Evolutionary conservation across 1,139 yeast genomes (phyloP).

Genomic region (Magnusiomyces sp.): DNA sequence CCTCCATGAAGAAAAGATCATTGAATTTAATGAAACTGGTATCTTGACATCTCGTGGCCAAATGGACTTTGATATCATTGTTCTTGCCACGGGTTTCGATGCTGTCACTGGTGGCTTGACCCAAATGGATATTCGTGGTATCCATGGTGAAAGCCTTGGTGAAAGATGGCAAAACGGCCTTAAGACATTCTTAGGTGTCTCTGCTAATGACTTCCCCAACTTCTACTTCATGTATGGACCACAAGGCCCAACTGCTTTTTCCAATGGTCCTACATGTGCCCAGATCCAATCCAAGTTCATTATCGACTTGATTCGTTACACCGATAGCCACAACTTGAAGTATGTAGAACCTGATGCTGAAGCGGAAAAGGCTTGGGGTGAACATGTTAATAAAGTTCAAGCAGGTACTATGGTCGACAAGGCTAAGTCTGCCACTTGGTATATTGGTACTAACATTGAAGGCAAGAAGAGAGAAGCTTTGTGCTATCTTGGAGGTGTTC

Average conservation of each 20-base stretch:
- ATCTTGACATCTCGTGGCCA: constrained; percentile 17
- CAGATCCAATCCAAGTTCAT: too few species aligned
- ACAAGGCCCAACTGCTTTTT: too few species aligned
- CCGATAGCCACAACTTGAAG: neutral
- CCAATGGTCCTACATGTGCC: too few species aligned
- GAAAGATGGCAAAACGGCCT: too few species aligned
- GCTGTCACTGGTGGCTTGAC: constrained; percentile 27
- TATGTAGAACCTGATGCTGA: neutral
- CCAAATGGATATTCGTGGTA: constrained; percentile 21
- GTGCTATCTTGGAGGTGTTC: constrained; percentile 22
- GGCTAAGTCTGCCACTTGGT: constrained; percentile 22
- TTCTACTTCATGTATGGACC: too few species aligned
- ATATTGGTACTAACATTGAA: constrained; percentile 27
- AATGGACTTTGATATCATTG: constrained; percentile 23
- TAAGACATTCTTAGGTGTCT: too few species aligned
- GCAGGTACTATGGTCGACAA: constrained; percentile 3
- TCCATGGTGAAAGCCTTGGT: constrained; percentile 18
- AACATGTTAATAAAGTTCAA: constrained; percentile 5
- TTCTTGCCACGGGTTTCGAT: constrained; percentile 30
- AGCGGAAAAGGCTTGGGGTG: constrained; percentile 7
- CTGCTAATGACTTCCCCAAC: too few species aligned
- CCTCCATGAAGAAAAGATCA: too few species aligned
- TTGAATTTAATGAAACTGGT: too few species aligned
- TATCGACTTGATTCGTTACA: too few species aligned
- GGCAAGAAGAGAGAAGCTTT: constrained; percentile 24